Evolutionary conservation across 2,329 filamentous ascomycete genomes (phyloP), one percentile per base, ranked within the genome.

Genomic region (Teratosphaeria gauchensis): DNA sequence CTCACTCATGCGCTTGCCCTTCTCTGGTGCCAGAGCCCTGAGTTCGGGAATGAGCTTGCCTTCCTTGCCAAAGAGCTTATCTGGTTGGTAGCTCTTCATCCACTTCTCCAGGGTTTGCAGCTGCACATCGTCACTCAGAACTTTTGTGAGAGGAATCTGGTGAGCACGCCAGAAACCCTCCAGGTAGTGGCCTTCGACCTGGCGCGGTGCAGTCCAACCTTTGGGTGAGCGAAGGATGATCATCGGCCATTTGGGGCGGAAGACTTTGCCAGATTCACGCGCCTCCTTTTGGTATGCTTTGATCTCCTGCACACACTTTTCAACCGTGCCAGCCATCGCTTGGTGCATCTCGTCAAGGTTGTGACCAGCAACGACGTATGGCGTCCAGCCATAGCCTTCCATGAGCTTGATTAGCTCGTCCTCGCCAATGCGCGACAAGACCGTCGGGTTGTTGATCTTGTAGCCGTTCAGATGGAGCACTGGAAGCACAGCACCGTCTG

Each of bases 391-490:
- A 67, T 90, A 91, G 32, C 88, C 88, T 51, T 82, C 63, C 72
- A 92, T 88, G 19, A 92, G 77, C 28, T 80, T 76, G 65, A 84
- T 80, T 5, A 92, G 78, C 73, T 92, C 88, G 62, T 87, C 82
- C 70, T 90, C 87, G 51, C 83, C 82, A 68, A 92, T 86, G 64
- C 88, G 84, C 14, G 88, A 84, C 16, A 91, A 80, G 0, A 92
- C 69, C 4, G 85, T 91, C 8, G 87, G 87, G 72, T 90, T 89
- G 77, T 89, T 89, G 77, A 91, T 91, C 78, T 92, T 92, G 80
- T 91, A 92, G 53, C 88, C 88, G 66, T 92, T 92, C 35, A 92
- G 78, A 71, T 92, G 87, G 11, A 92, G 79, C 5, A 92, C 84
- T 0, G 88, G 88, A 1, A 92, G 78, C 7, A 92, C 88, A 42